A percentile compares a stretch with the other conserved stretches of the same genome.
Conservation (phyloP, 495 filamentous ascomycete species). For the Aspergillus nanangensis region DNA sequence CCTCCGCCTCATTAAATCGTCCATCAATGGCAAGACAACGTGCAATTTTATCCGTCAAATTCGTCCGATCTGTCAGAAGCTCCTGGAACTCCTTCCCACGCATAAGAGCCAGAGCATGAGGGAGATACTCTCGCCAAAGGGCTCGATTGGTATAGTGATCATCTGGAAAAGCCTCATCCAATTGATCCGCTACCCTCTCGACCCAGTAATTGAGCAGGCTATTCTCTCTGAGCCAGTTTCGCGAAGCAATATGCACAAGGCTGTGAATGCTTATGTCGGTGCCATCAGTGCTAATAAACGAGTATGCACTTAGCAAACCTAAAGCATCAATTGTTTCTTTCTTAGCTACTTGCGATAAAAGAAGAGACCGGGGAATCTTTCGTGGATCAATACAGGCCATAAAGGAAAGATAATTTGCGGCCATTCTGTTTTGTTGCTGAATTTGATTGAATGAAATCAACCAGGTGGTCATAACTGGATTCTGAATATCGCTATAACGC, state of each 20-base stretch:
- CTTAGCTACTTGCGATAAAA: conserved; percentile 10
- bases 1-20: conserved; percentile 29
- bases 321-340: conserved; percentile 20
- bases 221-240: conserved; percentile 25
- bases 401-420: conserved; percentile 38
- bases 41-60: conserved; percentile 2
- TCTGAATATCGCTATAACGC: conserved; percentile 27
- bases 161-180: conserved; percentile 17
- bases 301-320: conserved; percentile 11
- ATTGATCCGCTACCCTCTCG: conserved; percentile 7
- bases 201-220: conserved; percentile 9
- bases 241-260: conserved; percentile 31
- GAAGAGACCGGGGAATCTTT: conserved; percentile 29
- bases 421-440: conserved; percentile 16
- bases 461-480: conserved; percentile 43
- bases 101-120: conserved; percentile 16
- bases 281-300: conserved; percentile 16
- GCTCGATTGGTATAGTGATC: conserved; percentile 17
- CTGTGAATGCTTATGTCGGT: conserved; percentile 21
- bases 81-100: conserved; percentile 3
- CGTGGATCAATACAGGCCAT: conserved; percentile 39
- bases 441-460: conserved; percentile 46
- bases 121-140: conserved; percentile 20
- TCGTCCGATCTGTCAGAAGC: background rate
- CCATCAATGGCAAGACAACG: conserved; percentile 11